Evolutionary conservation across 352 stramenopile genomes (phyloP).

Genomic region (Phytophthora pisi): DNA sequence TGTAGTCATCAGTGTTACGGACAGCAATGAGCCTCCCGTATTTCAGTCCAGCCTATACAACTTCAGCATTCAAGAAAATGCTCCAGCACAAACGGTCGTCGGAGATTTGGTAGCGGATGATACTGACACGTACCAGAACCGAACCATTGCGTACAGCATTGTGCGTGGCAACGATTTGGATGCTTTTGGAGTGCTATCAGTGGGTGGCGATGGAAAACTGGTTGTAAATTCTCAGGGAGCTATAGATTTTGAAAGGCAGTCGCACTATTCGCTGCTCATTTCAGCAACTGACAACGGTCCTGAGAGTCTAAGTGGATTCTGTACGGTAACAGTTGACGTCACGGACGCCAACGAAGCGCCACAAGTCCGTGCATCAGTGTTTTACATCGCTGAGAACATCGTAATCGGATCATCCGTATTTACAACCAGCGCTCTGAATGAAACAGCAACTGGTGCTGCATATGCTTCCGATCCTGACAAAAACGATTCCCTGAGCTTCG

Average conservation of each 20-base stretch:
- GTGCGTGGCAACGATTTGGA: conserved; percentile 45
- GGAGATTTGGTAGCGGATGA: conserved; percentile 44
- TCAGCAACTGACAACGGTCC: conserved; percentile 19
- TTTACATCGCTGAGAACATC: conserved; percentile 35
- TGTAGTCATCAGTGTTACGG: conserved; percentile 43
- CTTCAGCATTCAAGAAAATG: conserved; percentile 50
- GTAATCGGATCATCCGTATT: conserved; percentile 14
- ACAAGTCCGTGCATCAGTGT: neutral
- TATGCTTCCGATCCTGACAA: conserved; percentile 28
- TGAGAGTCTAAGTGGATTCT: conserved; percentile 15
- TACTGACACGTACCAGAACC: conserved; percentile 55
- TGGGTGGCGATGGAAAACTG: conserved; percentile 41
- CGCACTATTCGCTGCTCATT: conserved; percentile 25
- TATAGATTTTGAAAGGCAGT: conserved; percentile 54
- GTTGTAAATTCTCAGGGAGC: conserved; percentile 35
- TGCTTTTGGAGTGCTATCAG: conserved; percentile 47
- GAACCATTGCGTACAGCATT: conserved; percentile 53
- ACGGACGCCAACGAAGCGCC: conserved; percentile 26
- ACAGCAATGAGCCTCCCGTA: conserved; percentile 53
- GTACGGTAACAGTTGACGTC: conserved; percentile 16
- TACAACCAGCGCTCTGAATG: conserved; percentile 12
- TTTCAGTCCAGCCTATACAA: conserved; percentile 41
- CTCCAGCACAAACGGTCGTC: conserved; percentile 31
- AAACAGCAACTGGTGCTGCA: conserved; percentile 7
- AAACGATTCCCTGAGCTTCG: conserved; percentile 18